These are phyloP conservation scores for Hirschioporus abietinus DNA, from an alignment of 768 basidiomycete species.

Conservation along the genomic window DNA sequence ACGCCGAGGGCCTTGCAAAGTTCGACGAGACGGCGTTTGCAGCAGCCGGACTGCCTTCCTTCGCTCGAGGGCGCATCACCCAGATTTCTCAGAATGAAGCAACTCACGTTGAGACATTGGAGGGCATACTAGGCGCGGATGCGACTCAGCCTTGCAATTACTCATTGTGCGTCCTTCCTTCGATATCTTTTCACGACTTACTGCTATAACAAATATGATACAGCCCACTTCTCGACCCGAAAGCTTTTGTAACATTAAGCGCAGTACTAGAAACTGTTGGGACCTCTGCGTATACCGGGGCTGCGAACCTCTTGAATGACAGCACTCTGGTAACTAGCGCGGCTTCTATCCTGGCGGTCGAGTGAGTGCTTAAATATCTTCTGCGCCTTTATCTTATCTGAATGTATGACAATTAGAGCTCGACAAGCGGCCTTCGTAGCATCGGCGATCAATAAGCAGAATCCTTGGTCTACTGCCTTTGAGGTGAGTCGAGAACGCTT, in stretches of 20 bases:
- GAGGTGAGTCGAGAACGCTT: slow-evolving; percentile 30
- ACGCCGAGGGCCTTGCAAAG: slow-evolving; percentile 34
- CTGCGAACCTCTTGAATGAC: slow-evolving; percentile 36
- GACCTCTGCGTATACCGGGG: slow-evolving; percentile 52
- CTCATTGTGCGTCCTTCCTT: slow-evolving; percentile 40
- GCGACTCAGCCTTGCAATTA: slow-evolving; percentile 56
- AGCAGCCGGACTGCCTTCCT: slow-evolving; percentile 36
- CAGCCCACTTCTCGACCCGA: slow-evolving; percentile 41
- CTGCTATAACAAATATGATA: not conserved
- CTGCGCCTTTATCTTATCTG: slow-evolving; percentile 49
- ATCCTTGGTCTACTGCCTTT: slow-evolving; percentile 55
- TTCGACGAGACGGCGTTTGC: slow-evolving; percentile 42
- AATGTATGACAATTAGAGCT: slow-evolving; percentile 39
- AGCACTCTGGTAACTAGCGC: slow-evolving; percentile 47
- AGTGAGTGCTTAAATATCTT: slow-evolving; percentile 34
- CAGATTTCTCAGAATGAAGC: slow-evolving; percentile 52
- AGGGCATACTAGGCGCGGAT: slow-evolving; percentile 36
- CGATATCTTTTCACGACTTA: not conserved
- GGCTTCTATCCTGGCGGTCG: slow-evolving; percentile 57
- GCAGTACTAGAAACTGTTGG: slow-evolving; percentile 51
- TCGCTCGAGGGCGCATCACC: slow-evolving; percentile 45
- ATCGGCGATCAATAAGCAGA: slow-evolving; percentile 39
- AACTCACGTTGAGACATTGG: slow-evolving; percentile 49
- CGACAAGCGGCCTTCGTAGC: slow-evolving; percentile 62
- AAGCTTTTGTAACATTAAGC: slow-evolving; percentile 46